Base-by-base conservation (phyloP, 1,139 yeast species). In the Eremothecium gossypii region DNA sequence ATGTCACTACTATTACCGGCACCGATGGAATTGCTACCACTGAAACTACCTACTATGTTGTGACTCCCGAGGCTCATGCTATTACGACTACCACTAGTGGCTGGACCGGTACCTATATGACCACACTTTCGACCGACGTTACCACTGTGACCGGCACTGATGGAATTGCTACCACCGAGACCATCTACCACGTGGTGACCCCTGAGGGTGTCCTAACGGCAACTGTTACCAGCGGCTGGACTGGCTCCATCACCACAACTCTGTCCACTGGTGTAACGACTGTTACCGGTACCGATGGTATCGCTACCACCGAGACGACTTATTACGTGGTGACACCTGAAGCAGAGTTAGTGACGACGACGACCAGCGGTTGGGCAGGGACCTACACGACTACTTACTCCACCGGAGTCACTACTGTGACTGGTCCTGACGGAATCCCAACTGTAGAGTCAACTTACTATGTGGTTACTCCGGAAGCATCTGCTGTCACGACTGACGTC, bases 321-420 rank as follows among this genome's bases (percentile, higher is more conserved):
- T 45, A 43, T 39, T 40, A 40, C 13, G 41, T 49, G 9, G 45
- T 43, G 39, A 49, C 50, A 10, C 52, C 52, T 26, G 33, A 33
- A 2, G 37, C 5, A 6, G 13, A 29, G 13, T 3, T 29, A 6
- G 13, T 7, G 3, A 29, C 31, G 5, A 29, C 31, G 5, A 29
- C 31, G 5, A 29, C 31, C 13, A 12, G 13, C 6, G 31, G 31
- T 6, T 41, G 42, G 39, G 41, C 40, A 10, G 49, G 47, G 1
- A 31, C 42, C 14, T 8, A 17, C 5, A 39, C 41, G 5, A 30
- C 43, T 8, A 48, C 51, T 12, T 43, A 43, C 30, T 38, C 47
- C 4, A 49, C 52, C 4, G 11, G 37, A 7, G n/a, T 37, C 2
- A 28, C 33, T 2, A 45, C 49, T 4, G 29, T 36, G 4, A 33